A percentile compares a stretch with the other conserved stretches of the same genome.
Conservation (phyloP, 306 rosid genomes). For the Elaeagnus macrophylla region DNA sequence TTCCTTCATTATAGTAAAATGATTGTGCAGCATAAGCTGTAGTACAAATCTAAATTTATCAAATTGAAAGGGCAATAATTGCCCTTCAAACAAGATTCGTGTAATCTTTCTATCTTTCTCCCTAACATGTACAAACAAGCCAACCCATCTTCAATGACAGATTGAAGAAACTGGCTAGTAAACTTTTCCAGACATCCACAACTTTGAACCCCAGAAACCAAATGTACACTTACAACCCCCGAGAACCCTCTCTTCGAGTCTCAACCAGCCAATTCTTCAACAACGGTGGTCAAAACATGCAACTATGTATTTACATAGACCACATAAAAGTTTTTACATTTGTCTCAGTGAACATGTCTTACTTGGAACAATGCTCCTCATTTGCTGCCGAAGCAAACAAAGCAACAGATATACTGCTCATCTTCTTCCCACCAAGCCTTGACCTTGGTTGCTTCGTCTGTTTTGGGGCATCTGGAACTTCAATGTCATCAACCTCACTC, state of each 20-base stretch:
- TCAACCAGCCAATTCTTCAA: conserved; percentile 7
- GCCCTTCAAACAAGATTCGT: conserved; percentile 39
- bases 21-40: conserved; percentile 14
- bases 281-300: conserved; percentile 12
- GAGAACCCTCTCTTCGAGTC: neutral
- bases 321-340: neutral
- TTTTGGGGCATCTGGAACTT: conserved; percentile 51
- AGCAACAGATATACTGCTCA: conserved; percentile 33
- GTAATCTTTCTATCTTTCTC: conserved; percentile 13
- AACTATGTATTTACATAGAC: conserved; percentile 27
- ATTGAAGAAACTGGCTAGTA: conserved; percentile 53
- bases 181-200: conserved; percentile 24
- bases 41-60: conserved; percentile 25
- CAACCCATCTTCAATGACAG: conserved; percentile 42
- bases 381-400: conserved; percentile 30
- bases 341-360: conserved; percentile 7
- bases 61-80: conserved; percentile 29
- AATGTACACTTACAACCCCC: neutral
- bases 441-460: conserved; percentile 19
- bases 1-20: conserved; percentile 8
- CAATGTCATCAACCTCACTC: conserved; percentile 27
- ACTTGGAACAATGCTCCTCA: conserved; percentile 22
- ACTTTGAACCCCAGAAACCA: conserved; percentile 13
- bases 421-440: conserved; percentile 23
- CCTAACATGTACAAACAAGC: conserved; percentile 33